phyloP scores from a whole-genome alignment of 441 rosid species.

The Macaranga tanarius region DNA sequence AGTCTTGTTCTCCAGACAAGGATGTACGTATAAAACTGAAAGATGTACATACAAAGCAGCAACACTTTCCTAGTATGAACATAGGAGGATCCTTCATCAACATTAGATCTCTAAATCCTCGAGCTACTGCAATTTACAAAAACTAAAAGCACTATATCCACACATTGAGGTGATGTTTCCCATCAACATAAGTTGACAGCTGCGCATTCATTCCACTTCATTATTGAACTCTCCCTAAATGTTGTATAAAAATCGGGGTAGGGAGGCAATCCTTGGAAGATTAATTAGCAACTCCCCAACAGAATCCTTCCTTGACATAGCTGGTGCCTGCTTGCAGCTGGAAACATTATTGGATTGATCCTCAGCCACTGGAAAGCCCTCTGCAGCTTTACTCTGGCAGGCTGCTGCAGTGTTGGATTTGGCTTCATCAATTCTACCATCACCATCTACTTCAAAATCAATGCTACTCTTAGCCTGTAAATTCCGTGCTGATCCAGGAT shows the following conservation, averaged over 20 bases:
- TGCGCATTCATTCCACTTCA: conserved; percentile 11
- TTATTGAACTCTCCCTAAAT: conserved; percentile 37
- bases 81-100: conserved; percentile 33
- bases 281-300: conserved; percentile 49
- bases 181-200: not conserved
- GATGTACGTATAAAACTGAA: not conserved
- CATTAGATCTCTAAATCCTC: conserved; percentile 27
- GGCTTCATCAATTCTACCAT: conserved; percentile 11
- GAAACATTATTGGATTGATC: conserved; percentile 23
- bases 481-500: conserved; percentile 28
- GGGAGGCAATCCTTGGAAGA: conserved; percentile 63
- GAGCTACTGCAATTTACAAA: conserved; percentile 5
- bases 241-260: conserved; percentile 44
- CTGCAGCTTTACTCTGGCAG: conserved; percentile 8
- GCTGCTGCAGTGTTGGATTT: conserved; percentile 11
- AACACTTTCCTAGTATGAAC: not conserved
- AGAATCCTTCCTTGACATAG: conserved; percentile 50
- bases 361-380: not conserved
- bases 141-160: not conserved
- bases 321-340: conserved; percentile 20
- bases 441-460: conserved; percentile 15
- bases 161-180: not conserved
- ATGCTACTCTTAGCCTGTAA: conserved; percentile 15
- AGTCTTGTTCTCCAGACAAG: not conserved
- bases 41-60: not conserved